Percentiles rank a stretch among this genome's conserved stretches.
Conservation (phyloP, 208 protist species). For the Leishmania tarentolae region DNA sequence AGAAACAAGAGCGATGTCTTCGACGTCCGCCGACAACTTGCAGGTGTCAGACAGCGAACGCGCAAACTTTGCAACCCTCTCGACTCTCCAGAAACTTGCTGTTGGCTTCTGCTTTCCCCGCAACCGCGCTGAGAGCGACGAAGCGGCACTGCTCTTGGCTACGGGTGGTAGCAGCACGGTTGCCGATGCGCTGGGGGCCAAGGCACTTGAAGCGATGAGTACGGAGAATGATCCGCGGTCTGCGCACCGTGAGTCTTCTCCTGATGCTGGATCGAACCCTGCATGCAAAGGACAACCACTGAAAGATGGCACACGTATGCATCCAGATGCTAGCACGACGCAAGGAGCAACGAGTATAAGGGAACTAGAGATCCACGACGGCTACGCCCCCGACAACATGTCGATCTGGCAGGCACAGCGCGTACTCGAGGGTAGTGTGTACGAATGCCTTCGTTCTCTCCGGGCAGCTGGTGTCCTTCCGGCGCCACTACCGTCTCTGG, state of each 20-base stretch:
- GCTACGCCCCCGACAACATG: not conserved
- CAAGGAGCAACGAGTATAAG: not conserved
- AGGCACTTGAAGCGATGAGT: not conserved
- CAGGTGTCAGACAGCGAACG: not conserved
- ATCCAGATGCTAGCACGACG: not conserved
- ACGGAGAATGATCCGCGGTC: not conserved
- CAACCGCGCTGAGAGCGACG: not conserved
- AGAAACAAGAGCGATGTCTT: too few species aligned
- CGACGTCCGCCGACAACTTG: not conserved
- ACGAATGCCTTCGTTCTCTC: conserved; percentile 22
- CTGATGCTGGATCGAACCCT: not conserved
- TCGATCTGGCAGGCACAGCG: not conserved
- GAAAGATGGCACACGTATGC: too few species aligned
- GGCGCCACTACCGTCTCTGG: not conserved
- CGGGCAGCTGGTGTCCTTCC: conserved; percentile 14
- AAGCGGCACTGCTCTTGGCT: not conserved
- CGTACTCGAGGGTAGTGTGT: conserved; percentile 14
- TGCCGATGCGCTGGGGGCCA: too few species aligned
- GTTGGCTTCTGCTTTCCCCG: conserved; percentile 31
- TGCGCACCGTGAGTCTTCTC: too few species aligned
- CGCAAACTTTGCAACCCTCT: conserved; percentile 1
- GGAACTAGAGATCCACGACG: not conserved
- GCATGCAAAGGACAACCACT: not conserved
- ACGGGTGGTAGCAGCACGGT: not conserved
- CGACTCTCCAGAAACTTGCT: conserved; percentile 21